Evolutionary conservation across 2,329 filamentous ascomycete species (phyloP).

Genomic region (Macrophomina tecta): DNA sequence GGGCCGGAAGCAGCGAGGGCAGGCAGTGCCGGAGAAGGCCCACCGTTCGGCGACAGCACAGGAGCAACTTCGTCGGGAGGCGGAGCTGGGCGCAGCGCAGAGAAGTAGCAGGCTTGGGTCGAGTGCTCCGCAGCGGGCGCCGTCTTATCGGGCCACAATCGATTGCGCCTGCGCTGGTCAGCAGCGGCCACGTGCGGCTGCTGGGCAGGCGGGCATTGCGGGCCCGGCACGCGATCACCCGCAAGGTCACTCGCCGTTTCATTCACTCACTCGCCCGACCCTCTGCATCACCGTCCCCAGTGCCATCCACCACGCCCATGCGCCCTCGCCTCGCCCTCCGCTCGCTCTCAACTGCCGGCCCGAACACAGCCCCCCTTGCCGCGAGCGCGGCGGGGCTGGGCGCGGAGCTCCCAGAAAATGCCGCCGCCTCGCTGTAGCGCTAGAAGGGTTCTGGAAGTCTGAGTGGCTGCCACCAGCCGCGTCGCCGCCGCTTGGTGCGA

Average conservation of each 20-base stretch:
- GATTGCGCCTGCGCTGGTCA: conserved; percentile 14
- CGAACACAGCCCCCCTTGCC: not conserved
- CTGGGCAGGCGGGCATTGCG: conserved; percentile 1
- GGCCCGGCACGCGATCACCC: conserved; percentile 21
- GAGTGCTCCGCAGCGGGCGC: not conserved
- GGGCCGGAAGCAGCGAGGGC: not conserved
- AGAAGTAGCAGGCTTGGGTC: not conserved
- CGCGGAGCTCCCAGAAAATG: not conserved
- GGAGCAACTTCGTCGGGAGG: not conserved
- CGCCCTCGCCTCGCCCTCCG: not conserved
- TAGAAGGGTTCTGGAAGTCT: conserved; percentile 25
- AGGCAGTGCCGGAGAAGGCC: not conserved
- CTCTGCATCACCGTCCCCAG: not conserved
- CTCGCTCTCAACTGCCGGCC: not conserved
- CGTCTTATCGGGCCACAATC: conserved; percentile 22
- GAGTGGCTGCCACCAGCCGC: conserved; percentile 16
- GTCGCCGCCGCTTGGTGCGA: not conserved
- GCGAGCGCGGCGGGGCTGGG: conserved; percentile 1
- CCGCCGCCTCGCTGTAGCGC: not conserved
- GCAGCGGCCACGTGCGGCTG: conserved; percentile 6
- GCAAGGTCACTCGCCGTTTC: too few species aligned
- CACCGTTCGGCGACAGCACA: not conserved
- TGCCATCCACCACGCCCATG: not conserved
- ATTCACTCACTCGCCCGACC: conserved; percentile 15
- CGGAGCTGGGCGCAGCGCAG: not conserved